These are phyloP conservation scores for Yamadazyma kanchanaburiensis DNA, from an alignment of 1,139 yeast species.

Conservation along the genomic window DNA sequence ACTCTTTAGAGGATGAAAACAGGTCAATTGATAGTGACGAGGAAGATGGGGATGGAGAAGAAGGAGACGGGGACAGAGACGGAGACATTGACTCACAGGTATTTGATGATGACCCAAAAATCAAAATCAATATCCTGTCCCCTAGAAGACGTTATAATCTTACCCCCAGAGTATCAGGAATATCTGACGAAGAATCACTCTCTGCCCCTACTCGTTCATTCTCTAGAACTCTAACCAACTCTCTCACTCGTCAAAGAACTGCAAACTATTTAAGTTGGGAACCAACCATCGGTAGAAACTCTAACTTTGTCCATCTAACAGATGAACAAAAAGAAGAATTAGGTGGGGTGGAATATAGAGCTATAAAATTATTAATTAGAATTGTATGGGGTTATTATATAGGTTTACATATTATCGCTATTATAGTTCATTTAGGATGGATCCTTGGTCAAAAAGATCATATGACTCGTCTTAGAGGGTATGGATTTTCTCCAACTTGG, in stretches of 20 bases:
- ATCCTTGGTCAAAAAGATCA: slow-evolving; percentile 45
- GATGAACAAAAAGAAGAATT: slow-evolving; percentile 87
- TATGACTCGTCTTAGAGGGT: slow-evolving; percentile 35
- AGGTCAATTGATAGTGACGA: slow-evolving; percentile 20
- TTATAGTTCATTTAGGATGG: slow-evolving; percentile 66
- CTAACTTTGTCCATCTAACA: slow-evolving; percentile 79
- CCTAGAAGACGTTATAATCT: no score
- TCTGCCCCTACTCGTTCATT: slow-evolving; percentile 8
- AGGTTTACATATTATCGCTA: slow-evolving; percentile 67
- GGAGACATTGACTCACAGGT: slow-evolving; percentile 6
- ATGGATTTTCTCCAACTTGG: slow-evolving; percentile 77
- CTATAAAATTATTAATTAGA: slow-evolving; percentile 71
- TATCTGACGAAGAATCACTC: slow-evolving; percentile 14
- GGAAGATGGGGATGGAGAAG: slow-evolving; percentile 1
- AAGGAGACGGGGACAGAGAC: slow-evolving; percentile 4
- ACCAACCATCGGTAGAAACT: slow-evolving; percentile 94
- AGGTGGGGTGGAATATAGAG: slow-evolving; percentile 96
- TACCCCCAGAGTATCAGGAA: no score
- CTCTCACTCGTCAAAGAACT: slow-evolving; percentile 36
- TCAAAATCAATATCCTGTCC: no score
- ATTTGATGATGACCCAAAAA: slow-evolving; percentile 3
- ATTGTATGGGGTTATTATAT: slow-evolving; percentile 66
- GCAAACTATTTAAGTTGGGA: slow-evolving; percentile 79
- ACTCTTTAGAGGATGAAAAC: slow-evolving; percentile 15
- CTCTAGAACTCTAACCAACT: slow-evolving; percentile 9